These are phyloP conservation scores for Thuja plicata DNA, from an alignment of 83 land plant species.

Conservation along the genomic window DNA sequence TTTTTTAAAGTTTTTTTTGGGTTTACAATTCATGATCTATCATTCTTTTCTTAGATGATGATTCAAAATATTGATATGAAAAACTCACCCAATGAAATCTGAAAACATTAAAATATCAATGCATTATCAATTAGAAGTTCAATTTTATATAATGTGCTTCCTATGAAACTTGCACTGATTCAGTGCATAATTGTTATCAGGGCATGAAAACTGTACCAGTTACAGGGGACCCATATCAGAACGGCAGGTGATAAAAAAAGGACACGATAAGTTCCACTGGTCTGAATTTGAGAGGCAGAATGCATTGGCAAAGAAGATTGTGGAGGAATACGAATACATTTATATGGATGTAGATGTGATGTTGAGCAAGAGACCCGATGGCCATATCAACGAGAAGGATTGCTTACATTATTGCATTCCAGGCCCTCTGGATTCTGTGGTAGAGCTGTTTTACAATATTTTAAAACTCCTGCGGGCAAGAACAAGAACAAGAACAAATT, in stretches of 20 bases:
- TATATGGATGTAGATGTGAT: constrained; percentile 16
- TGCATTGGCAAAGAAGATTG: constrained; percentile 13
- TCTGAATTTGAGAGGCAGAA: constrained; percentile 13
- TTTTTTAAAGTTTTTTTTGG: no score
- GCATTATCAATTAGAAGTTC: no score
- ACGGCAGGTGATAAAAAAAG: not conserved
- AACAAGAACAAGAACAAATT: not conserved
- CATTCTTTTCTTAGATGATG: no score
- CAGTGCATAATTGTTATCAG: not conserved
- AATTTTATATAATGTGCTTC: not conserved
- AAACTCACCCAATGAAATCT: no score
- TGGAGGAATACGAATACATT: constrained; percentile 8
- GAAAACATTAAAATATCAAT: no score
- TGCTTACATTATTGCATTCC: constrained; percentile 26
- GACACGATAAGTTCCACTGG: constrained; percentile 12
- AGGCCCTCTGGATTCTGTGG: constrained; percentile 15
- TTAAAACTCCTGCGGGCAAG: not conserved
- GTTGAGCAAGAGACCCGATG: constrained; percentile 16
- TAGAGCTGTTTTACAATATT: constrained; percentile 15
- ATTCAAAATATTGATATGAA: no score
- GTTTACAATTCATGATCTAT: no score
- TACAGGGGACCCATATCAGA: constrained; percentile 3
- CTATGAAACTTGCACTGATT: not conserved
- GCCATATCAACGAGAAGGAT: constrained; percentile 17
- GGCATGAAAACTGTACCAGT: constrained; percentile 12